Evolutionary conservation across 176 grass and related monocot species (phyloP).

Genomic region (Neostapfia colusana): DNA sequence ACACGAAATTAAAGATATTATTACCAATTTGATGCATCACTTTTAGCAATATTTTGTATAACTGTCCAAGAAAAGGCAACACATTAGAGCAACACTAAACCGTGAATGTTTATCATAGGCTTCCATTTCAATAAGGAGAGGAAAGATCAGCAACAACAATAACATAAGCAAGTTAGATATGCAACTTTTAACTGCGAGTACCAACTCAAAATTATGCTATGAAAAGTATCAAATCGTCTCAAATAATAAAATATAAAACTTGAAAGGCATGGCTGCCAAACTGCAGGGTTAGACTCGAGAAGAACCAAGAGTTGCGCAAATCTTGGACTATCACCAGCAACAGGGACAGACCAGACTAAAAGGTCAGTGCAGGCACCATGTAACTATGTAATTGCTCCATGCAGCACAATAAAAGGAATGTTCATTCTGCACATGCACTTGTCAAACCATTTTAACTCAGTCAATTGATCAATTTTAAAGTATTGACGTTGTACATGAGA

Average conservation of each 20-base stretch:
- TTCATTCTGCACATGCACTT: not conserved
- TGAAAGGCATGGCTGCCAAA: not conserved
- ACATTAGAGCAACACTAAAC: constrained; percentile 8
- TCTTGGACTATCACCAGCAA: not conserved
- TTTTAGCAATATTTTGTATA: not conserved
- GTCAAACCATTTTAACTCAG: not conserved
- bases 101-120: constrained; percentile 1
- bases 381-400: not conserved
- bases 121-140: not conserved
- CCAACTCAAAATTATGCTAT: not conserved
- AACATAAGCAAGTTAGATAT: not conserved
- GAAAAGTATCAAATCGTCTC: constrained; percentile 1
- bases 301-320: not conserved
- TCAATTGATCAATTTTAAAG: not conserved
- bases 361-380: constrained; percentile 4
- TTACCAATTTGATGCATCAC: constrained; percentile 5
- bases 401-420: not conserved
- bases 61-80: not conserved
- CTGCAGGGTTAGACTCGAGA: not conserved
- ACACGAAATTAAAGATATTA: constrained; percentile 16
- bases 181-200: not conserved
- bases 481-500: not conserved
- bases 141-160: not conserved
- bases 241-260: not conserved
- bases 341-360: not conserved